Base-by-base conservation (phyloP, 1,139 yeast species). In the Yamadazyma diddensiae region DNA sequence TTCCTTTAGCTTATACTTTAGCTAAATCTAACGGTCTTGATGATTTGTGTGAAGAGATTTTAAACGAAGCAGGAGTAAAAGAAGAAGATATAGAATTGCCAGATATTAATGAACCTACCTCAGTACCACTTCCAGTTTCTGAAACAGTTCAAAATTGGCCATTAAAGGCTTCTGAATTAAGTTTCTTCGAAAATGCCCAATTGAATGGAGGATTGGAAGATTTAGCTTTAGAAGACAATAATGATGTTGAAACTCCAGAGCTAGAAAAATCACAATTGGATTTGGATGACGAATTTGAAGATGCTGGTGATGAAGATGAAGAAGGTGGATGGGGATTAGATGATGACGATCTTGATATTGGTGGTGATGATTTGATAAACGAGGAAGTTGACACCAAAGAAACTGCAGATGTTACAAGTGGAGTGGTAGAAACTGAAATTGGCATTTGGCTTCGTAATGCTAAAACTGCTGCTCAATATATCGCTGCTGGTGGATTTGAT, bases 401-500 rank as follows among this genome's bases (percentile, higher is more conserved):
- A 15, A 37, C 28, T n/a, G 33, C 27, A 16, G 59, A 49, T 20
- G 50, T 52, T 15, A 52, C 62, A n/a, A 49, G 58, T 7, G 65
- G 53, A 11, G 22, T 41, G 12, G 33, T 56, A 15, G 70, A 73
- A 13, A 74, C 79, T 21, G 97, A 92, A 57, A 59, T 81, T 24
- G 82, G 82, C 4, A 61, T 64, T 44, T 94, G 99, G 98, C 74
- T 85, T 25, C 82, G 92, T 45, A 86, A 84, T 60, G 86, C 97
- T 11, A 85, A 83, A 42, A 74, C 92, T 33, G 88, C 97, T 4
- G 97, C 96, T 23, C 88, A 86, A 23, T 87, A 87, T 49, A 88
- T 84, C 51, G 97, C 98, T 2, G 90, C 97, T 2, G 99, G 99
- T 47, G 86, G 94, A 5, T 88, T 90, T 56, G 97, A 90, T 44